phyloP scores from a whole-genome alignment of 2,329 filamentous ascomycete species.

The Proliferodiscus dingleyae region DNA sequence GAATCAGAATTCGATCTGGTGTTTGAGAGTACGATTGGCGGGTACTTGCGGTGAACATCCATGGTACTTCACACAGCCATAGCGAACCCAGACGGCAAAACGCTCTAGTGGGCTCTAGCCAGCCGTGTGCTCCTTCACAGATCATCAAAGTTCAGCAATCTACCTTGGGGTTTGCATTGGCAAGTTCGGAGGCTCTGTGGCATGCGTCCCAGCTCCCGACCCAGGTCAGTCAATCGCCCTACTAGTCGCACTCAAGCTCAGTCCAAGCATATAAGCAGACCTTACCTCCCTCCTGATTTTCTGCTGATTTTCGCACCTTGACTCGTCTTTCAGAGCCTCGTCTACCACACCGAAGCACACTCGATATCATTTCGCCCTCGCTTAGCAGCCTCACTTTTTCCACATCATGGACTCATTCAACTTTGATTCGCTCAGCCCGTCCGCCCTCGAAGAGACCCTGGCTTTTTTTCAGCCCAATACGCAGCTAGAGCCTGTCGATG shows the following conservation, averaged over 20 bases:
- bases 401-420: conserved; percentile 8
- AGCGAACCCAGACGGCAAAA: no score
- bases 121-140: no score
- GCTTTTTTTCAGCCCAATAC: conserved; percentile 11
- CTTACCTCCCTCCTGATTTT: conserved; percentile 1
- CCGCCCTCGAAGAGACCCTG: conserved; percentile 4
- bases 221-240: conserved; percentile 1
- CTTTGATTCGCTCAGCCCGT: conserved; percentile 4
- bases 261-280: conserved; percentile 5
- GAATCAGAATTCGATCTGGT: no score
- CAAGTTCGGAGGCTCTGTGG: no score
- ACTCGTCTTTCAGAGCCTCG: conserved; percentile 5
- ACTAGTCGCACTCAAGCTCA: neutral
- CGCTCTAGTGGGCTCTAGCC: no score
- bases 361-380: conserved; percentile 14
- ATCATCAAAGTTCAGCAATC: no score
- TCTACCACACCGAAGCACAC: neutral
- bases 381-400: conserved; percentile 10
- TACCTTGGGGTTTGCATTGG: no score
- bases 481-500: neutral
- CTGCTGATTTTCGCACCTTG: neutral
- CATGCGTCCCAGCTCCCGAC: no score
- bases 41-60: no score
- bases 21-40: no score
- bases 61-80: no score